Evolutionary conservation across 768 basidiomycete genomes (phyloP), one percentile per base, ranked within the genome.

Genomic region (Tubosaeta sp.): DNA sequence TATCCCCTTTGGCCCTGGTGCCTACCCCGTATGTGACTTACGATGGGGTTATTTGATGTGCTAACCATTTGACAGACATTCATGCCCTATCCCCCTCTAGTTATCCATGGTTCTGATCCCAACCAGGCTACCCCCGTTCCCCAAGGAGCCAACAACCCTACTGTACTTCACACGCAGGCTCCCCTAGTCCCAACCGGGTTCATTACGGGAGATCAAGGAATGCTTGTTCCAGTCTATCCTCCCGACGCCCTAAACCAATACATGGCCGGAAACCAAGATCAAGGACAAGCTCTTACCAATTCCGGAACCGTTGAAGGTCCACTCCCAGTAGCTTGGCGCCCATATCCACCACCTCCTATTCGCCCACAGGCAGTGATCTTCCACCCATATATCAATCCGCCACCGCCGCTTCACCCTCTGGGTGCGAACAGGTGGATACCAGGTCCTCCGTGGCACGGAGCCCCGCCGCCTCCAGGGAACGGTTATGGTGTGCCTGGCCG

Each of bases 241-340:
- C 82, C 82, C 4, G 86, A 88, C 43, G 85, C 82, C 2, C 74
- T 88, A 26, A 79, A 85, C 56, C 80, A 81, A 48, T 88, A 88
- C 58, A 82, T 88, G 80, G 64, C 82, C 22, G 70, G 73, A 45
- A 69, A 66, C 52, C 74, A 73, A 53, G 56, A 64, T 26, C 62
- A 58, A n/a, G 58, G 32, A 14, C 57, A 60, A 26, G 39, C 33
- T 48, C 61, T 56, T 39, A 45, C 48, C 35, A 58, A 48, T 35
- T 47, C 60, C 5, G 65, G 58, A 42, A 46, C 61, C 35, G 55
- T 71, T 13, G 67, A 68, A 48, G 55, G 63, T 38, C 69, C 65
- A 55, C 60, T 63, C 48, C 49, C 71, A 39, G 59, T 65, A 13
- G 49, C 64, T 33, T 74, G 72, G 73, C 62, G 65, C 26, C 66